phyloP scores from a whole-genome alignment of 345 rosid genomes.

The Turritis glabra region DNA sequence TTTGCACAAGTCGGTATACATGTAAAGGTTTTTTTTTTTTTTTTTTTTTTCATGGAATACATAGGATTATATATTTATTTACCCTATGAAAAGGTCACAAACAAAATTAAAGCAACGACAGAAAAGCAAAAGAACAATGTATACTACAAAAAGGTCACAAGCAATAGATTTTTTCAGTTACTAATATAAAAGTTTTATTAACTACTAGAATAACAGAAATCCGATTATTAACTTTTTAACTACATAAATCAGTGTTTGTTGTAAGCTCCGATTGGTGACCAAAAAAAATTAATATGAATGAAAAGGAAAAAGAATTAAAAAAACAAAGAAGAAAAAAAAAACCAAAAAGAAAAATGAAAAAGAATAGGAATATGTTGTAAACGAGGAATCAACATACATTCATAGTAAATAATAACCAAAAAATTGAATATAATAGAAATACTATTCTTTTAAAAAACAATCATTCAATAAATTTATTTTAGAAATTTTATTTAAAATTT shows the following conservation, averaged over 20 bases:
- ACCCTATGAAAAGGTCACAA: background rate
- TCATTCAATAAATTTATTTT: no score
- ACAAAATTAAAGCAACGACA: conserved; percentile 5
- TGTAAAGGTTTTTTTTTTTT: conserved; percentile 26
- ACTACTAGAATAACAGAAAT: background rate
- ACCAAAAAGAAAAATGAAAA: no score
- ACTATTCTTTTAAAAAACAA: no score
- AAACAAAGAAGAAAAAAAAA: no score
- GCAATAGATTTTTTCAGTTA: background rate
- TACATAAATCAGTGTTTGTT: background rate
- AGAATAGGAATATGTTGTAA: no score
- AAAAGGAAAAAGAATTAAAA: no score
- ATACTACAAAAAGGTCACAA: background rate
- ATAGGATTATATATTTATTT: conserved; percentile 1
- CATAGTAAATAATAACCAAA: no score
- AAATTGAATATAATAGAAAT: no score
- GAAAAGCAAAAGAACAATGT: background rate
- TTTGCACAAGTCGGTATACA: conserved; percentile 34
- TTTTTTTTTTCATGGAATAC: background rate
- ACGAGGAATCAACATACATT: no score
- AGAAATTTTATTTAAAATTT: no score
- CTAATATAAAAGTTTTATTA: background rate
- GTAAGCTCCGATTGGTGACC: no score
- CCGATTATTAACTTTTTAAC: background rate
- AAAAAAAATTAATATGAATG: no score